These are phyloP conservation scores for Trypanosoma vivax DNA, from an alignment of 208 protist species.

Conservation along the genomic window DNA sequence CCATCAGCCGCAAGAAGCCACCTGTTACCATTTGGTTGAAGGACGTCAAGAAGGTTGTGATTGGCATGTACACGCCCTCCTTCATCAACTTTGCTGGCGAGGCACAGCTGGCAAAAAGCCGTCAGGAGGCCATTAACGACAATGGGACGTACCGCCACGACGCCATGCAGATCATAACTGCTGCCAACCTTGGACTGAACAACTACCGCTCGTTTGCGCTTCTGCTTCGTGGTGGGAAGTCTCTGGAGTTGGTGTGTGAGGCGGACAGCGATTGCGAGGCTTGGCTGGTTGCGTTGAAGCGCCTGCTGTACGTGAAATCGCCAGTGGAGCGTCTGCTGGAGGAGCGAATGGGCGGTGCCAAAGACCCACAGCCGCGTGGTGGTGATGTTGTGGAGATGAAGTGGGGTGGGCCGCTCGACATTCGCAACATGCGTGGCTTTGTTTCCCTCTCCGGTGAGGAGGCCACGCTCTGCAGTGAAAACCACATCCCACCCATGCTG, in stretches of 20 bases:
- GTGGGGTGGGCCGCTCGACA: conserved; percentile 75
- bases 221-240: conserved; percentile 73
- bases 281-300: conserved; percentile 81
- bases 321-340: conserved; percentile 54
- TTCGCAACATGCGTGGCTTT: conserved; percentile 80
- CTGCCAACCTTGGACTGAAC: conserved; percentile 68
- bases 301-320: conserved; percentile 62
- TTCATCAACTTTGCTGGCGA: conserved; percentile 72
- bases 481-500: conserved; percentile 79
- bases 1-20: conserved; percentile 80
- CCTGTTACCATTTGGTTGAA: conserved; percentile 77
- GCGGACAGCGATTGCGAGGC: conserved; percentile 87
- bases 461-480: conserved; percentile 70
- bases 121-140: conserved; percentile 62
- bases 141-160: conserved; percentile 76
- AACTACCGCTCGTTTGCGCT: conserved; percentile 87
- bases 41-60: conserved; percentile 78
- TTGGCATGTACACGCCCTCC: conserved; percentile 79
- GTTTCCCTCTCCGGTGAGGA: conserved; percentile 70
- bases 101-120: conserved; percentile 58
- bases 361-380: conserved; percentile 2
- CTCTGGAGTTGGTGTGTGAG: conserved; percentile 87
- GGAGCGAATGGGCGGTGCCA: conserved; percentile 17
- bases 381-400: conserved; percentile 37
- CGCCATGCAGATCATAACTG: conserved; percentile 67